Base-by-base conservation (phyloP, 257 asterid genomes). In the Gentiana straminea region DNA sequence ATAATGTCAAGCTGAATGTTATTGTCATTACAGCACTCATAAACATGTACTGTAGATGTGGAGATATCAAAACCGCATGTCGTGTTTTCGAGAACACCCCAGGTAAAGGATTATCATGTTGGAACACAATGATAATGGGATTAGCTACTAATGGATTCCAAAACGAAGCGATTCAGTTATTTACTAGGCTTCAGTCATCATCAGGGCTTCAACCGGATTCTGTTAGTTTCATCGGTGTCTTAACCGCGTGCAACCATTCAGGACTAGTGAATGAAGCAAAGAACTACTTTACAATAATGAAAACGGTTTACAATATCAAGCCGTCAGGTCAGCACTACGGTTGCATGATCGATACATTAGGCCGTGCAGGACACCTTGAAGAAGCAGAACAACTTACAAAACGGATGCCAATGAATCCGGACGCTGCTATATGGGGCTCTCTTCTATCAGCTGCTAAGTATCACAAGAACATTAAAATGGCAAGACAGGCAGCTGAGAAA, bases 81-180 rank as follows among this genome's bases (percentile, higher is more conserved):
- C 55, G 58, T 32, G 69, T 77, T 15, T 84, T 84, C 49, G 59
- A 72, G 41, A 53, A 64, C 0, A 13, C 67, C 36, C 59, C 70
- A 1, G 41, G 53, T 15, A 82, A 70, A 24, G 88, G 81, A 44
- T 58, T 88, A 4, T 74, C 88, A 0, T 67, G 83, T 49, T 88
- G 96, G 96, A 84, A 84, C 52, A 73, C 96, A 0, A 77, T 88
- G 96, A 72, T 88, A 60, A 55, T 75, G 12, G 94, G 95, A 43
- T 72, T 84, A 68, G 93, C 86, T 11, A 79, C 66, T 2, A 84
- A 78, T 44, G 89, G 96, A 1, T 69, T 60, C 33, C 79, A 69
- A 57, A 60, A 65, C 1, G 75, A 81, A 63, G 88, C 64, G 0
- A 72, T 84, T 53, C 58, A 63, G 11, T 34, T 88, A 66, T 79